Evolutionary conservation across 2,329 filamentous ascomycete species (phyloP).

Genomic region (Pestalotiopsis sp.): DNA sequence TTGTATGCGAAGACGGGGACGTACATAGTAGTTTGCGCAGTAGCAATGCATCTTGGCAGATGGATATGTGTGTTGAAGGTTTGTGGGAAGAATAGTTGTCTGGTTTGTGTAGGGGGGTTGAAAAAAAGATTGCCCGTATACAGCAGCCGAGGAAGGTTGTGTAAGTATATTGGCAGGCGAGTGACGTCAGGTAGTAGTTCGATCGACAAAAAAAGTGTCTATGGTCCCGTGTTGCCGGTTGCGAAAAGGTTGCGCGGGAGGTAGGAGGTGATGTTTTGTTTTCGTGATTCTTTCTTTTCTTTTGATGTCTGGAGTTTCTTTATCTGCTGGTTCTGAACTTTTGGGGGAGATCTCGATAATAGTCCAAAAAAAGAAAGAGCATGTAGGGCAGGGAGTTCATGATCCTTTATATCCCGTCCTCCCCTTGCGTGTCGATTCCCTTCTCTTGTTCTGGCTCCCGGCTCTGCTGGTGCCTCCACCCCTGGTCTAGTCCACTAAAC

Average conservation of each 20-base stretch:
- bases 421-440: not conserved
- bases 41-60: conserved; percentile 28
- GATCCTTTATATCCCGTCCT: conserved; percentile 1
- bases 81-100: not conserved
- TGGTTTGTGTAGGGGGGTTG: not conserved
- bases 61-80: conserved; percentile 16
- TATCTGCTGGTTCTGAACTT: not conserved
- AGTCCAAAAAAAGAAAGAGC: not conserved
- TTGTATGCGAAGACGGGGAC: not conserved
- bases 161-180: not conserved
- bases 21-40: conserved; percentile 33
- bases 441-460: not conserved
- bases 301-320: not conserved
- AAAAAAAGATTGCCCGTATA: not conserved
- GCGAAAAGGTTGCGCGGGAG: not conserved
- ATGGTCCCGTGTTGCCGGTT: not conserved
- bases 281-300: not conserved
- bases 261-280: not conserved
- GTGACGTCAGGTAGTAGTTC: not conserved
- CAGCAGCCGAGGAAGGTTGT: not conserved
- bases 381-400: not conserved
- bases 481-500: not conserved
- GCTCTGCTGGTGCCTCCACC: not conserved
- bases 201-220: not conserved
- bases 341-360: not conserved